Evolutionary conservation across 2,329 filamentous ascomycete genomes (phyloP).

Genomic region (Emericellopsis cladophorae): DNA sequence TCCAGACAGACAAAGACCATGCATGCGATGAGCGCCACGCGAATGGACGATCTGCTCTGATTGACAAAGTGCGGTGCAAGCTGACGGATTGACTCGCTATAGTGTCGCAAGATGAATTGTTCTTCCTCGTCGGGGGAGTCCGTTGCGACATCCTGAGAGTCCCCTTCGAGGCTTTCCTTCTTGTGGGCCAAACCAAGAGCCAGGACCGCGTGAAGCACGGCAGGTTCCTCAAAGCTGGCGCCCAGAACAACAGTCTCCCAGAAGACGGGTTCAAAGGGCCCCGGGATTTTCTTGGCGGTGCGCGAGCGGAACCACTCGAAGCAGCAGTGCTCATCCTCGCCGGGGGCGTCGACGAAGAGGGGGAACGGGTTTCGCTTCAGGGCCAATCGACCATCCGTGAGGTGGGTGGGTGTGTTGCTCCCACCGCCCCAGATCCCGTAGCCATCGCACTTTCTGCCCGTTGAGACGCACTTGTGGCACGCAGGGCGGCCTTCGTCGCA

Average conservation of each 20-base stretch:
- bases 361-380: neutral
- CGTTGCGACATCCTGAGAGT: neutral
- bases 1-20: constrained; percentile 26
- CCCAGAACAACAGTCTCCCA: constrained; percentile 25
- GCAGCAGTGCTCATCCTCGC: neutral
- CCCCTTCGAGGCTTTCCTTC: constrained; percentile 6
- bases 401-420: neutral
- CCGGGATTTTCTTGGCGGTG: constrained; percentile 16
- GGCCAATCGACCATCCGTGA: neutral
- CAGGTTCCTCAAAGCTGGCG: constrained; percentile 21
- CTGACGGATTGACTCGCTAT: constrained; percentile 23
- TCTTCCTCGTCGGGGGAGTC: neutral
- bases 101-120: constrained; percentile 17
- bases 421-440: constrained; percentile 15
- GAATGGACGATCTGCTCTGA: constrained; percentile 13
- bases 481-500: constrained; percentile 16
- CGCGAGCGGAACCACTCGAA: constrained; percentile 4
- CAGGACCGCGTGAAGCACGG: constrained; percentile 26
- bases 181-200: constrained; percentile 23
- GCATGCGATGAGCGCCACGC: constrained; percentile 25
- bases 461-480: constrained; percentile 13
- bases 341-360: neutral
- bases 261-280: constrained; percentile 19
- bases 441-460: constrained; percentile 12
- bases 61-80: constrained; percentile 14